Conservation (phyloP, 805 yeast species). For the Pichia pseudocactophila region DNA sequence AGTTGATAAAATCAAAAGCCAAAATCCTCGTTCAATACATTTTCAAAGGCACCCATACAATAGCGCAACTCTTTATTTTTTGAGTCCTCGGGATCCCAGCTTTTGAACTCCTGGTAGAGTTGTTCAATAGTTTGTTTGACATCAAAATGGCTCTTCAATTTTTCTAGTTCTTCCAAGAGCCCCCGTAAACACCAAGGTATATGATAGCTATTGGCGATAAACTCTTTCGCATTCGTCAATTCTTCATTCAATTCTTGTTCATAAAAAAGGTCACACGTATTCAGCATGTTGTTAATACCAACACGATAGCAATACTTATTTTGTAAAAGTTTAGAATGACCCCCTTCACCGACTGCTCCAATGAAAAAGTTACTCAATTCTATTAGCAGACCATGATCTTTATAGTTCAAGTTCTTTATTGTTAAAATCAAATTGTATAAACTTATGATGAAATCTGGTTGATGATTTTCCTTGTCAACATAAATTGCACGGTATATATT, state of each 20-base stretch:
- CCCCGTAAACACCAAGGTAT: constrained; percentile 94
- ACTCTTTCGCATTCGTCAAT: constrained; percentile 32
- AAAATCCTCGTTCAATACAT: constrained; percentile 10
- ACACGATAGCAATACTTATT: constrained; percentile 63
- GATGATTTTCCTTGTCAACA: constrained; percentile 38
- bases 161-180: constrained; percentile 52
- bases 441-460: constrained; percentile 36
- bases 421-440: constrained; percentile 18
- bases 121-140: constrained; percentile 36
- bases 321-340: constrained; percentile 62
- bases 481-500: constrained; percentile 79
- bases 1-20: too few relatives aligned
- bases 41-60: constrained; percentile 26
- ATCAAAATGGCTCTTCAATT: constrained; percentile 38
- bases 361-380: constrained; percentile 71
- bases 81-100: constrained; percentile 79
- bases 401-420: constrained; percentile 21
- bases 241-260: constrained; percentile 29
- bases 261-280: constrained; percentile 53
- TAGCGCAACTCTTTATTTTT: constrained; percentile 74
- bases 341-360: constrained; percentile 67
- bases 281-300: constrained; percentile 65
- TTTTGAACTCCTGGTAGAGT: constrained; percentile 51
- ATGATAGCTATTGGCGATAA: constrained; percentile 72
- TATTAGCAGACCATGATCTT: constrained; percentile 25